Conservation (phyloP, 495 filamentous ascomycete genomes). For the Aspergillus sclerotioniger region DNA sequence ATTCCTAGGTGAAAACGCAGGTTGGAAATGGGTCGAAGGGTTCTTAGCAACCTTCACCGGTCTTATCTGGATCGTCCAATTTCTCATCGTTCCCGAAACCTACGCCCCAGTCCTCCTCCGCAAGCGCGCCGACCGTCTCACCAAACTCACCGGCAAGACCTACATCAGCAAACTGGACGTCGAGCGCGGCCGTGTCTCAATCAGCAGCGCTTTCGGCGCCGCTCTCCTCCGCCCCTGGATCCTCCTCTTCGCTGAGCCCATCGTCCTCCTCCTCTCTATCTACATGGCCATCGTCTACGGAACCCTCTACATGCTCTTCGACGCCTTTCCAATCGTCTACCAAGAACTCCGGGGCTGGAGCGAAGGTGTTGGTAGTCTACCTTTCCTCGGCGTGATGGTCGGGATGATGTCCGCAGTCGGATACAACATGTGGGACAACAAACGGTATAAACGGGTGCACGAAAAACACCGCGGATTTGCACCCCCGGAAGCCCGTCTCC, state of each 20-base stretch:
- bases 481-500: constrained; percentile 39
- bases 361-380: constrained; percentile 60
- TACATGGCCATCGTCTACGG: constrained; percentile 70
- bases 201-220: constrained; percentile 40
- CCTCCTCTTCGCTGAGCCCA: constrained; percentile 66
- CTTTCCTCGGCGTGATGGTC: constrained; percentile 70
- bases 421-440: constrained; percentile 35
- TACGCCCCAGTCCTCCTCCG: constrained; percentile 59
- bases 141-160: constrained; percentile 51
- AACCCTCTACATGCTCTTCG: constrained; percentile 73
- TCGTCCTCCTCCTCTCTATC: constrained; percentile 54
- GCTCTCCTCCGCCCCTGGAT: constrained; percentile 40
- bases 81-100: constrained; percentile 55
- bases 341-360: constrained; percentile 50
- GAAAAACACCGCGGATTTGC: constrained; percentile 25
- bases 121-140: constrained; percentile 45
- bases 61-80: constrained; percentile 28
- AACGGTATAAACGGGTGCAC: constrained; percentile 30
- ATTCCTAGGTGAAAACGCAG: constrained; percentile 50
- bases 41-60: constrained; percentile 23
- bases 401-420: constrained; percentile 64
- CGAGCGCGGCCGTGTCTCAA: constrained; percentile 30
- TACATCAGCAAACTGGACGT: constrained; percentile 52
- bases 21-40: constrained; percentile 64
- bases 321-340: constrained; percentile 73